phyloP scores from a whole-genome alignment of 2,329 filamentous ascomycete genomes.

The Exophiala spinifera region DNA sequence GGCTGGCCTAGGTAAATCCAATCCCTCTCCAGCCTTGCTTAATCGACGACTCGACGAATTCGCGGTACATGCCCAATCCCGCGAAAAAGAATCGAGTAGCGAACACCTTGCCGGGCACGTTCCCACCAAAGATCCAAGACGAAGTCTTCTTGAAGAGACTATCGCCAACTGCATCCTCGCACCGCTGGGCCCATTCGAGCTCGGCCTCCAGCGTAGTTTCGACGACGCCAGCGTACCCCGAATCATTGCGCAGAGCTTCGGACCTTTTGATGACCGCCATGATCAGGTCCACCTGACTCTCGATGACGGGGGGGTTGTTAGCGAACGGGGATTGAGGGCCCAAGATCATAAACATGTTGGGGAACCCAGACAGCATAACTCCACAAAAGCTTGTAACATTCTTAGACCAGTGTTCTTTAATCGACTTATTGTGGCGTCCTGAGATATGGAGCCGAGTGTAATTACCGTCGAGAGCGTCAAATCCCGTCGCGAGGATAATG shows the following conservation, averaged over 20 bases:
- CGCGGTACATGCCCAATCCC: too few relatives aligned
- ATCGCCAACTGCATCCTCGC: constrained; percentile 33
- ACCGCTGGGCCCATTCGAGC: constrained; percentile 48
- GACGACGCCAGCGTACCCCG: constrained; percentile 40
- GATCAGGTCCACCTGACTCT: constrained; percentile 55
- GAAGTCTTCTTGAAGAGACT: constrained; percentile 53
- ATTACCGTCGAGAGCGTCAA: constrained; percentile 40
- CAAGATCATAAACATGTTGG: constrained; percentile 53
- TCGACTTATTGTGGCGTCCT: constrained; percentile 30
- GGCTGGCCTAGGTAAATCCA: too few relatives aligned
- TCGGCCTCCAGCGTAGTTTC: constrained; percentile 49
- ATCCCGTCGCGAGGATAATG: constrained; percentile 44
- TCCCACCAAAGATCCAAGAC: constrained; percentile 53
- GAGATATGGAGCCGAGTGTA: constrained; percentile 34
- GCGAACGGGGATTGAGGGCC: constrained; percentile 54
- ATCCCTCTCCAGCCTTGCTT: too few relatives aligned
- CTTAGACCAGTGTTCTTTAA: constrained; percentile 36
- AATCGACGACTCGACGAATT: too few relatives aligned
- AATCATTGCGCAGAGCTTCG: constrained; percentile 33
- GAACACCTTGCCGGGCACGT: constrained; percentile 50
- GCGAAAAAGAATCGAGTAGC: constrained; percentile 24
- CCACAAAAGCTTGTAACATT: constrained; percentile 39
- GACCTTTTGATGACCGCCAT: constrained; percentile 46
- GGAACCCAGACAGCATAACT: constrained; percentile 39
- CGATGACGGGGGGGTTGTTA: constrained; percentile 55